A percentile compares a stretch with the other conserved stretches of the same genome.
phyloP scores from a whole-genome alignment of 2,329 filamentous ascomycete species.

The Gremmenia infestans region DNA sequence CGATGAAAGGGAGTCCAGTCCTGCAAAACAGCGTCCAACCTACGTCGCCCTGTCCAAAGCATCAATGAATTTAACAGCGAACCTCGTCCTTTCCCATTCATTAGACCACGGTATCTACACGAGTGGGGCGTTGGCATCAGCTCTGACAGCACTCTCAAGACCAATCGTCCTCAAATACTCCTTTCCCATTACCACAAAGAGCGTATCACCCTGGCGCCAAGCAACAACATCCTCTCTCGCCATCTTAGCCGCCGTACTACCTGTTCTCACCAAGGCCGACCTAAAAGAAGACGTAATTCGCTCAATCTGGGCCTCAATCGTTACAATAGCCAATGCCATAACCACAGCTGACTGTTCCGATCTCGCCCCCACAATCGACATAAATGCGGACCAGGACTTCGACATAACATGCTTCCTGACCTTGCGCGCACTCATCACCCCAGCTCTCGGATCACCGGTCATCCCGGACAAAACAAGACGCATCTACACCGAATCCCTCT shows the following conservation, averaged over 20 bases:
- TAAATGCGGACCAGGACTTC: constrained; percentile 69
- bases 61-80: constrained; percentile 66
- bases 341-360: constrained; percentile 56
- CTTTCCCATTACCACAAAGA: constrained; percentile 67
- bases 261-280: constrained; percentile 48
- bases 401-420: constrained; percentile 71
- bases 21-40: constrained; percentile 55
- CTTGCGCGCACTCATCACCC: constrained; percentile 68
- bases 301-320: constrained; percentile 66
- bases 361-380: constrained; percentile 38
- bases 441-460: constrained; percentile 59
- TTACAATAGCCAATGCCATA: constrained; percentile 63
- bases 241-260: constrained; percentile 62
- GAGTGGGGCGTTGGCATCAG: constrained; percentile 59
- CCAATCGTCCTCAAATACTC: constrained; percentile 77
- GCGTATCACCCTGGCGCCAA: constrained; percentile 70
- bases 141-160: constrained; percentile 61
- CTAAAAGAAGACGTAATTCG: constrained; percentile 43
- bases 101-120: constrained; percentile 63
- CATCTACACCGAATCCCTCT: constrained; percentile 69
- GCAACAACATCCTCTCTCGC: constrained; percentile 67
- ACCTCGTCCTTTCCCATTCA: constrained; percentile 54
- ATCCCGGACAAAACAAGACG: constrained; percentile 64
- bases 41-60: constrained; percentile 87
- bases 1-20: constrained; percentile 31